Conservation (phyloP, 2,329 filamentous ascomycete genomes). For the Penicillium rolfsii region DNA sequence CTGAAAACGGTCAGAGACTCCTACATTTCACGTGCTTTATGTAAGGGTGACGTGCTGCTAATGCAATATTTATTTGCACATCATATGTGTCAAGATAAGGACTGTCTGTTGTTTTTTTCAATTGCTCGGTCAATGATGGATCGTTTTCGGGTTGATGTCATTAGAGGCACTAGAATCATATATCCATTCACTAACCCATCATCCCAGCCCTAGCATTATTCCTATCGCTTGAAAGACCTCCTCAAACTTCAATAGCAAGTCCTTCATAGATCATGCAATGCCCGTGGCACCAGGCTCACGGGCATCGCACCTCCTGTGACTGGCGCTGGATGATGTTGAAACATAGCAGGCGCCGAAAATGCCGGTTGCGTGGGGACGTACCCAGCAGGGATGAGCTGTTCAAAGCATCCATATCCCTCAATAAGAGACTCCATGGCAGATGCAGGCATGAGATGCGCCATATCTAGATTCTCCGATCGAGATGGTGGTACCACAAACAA, state of each 20-base stretch:
- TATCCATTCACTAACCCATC: neutral
- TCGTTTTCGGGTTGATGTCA: neutral
- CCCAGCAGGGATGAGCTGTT: slow-evolving; percentile 31
- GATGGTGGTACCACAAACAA: slow-evolving; percentile 16
- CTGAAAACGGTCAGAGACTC: neutral
- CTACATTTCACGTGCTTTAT: neutral
- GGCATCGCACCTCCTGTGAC: slow-evolving; percentile 30
- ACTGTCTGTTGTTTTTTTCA: neutral
- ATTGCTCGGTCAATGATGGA: neutral
- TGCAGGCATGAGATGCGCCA: slow-evolving; percentile 28
- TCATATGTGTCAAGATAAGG: slow-evolving; percentile 4
- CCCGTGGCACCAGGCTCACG: slow-evolving; percentile 28
- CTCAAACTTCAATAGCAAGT: neutral
- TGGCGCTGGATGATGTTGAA: slow-evolving; percentile 22
- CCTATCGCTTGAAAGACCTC: neutral
- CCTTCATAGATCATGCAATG: slow-evolving; percentile 29
- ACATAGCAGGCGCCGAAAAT: slow-evolving; percentile 25
- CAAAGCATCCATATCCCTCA: slow-evolving; percentile 31
- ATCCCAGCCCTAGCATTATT: neutral
- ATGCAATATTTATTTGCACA: neutral
- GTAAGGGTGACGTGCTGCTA: neutral
- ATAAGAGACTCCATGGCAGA: slow-evolving; percentile 29
- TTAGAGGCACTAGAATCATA: neutral
- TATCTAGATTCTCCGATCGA: slow-evolving; percentile 28
- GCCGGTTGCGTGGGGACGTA: slow-evolving; percentile 22